Conservation (phyloP, 768 basidiomycete species). For the Punctularia strigosozonata region DNA sequence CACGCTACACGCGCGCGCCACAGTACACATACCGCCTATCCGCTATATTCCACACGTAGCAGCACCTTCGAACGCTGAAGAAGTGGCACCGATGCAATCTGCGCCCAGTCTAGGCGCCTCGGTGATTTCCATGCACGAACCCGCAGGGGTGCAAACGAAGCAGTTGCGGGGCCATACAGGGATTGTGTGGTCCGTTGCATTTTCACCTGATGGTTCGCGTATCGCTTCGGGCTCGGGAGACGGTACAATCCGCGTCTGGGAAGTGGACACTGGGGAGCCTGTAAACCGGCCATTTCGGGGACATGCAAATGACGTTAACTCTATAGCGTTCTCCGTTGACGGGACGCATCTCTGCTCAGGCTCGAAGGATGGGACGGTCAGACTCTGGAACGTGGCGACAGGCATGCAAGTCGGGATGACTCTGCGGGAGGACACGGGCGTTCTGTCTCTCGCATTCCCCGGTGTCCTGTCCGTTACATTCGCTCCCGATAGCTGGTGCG, state of each 20-base stretch:
- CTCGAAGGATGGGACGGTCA: neutral
- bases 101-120: too few species aligned
- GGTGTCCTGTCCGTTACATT: constrained; percentile 8
- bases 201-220: constrained; percentile 7
- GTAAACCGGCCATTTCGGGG: neutral
- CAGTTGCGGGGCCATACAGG: constrained; percentile 3
- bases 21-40: too few species aligned
- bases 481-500: constrained; percentile 8
- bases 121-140: too few species aligned
- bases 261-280: constrained; percentile 3
- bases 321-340: neutral
- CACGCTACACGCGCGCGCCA: too few species aligned
- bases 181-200: constrained; percentile 6
- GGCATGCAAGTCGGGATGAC: neutral
- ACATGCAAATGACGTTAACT: neutral
- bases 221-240: neutral
- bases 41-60: too few species aligned
- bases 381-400: neutral
- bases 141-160: too few species aligned
- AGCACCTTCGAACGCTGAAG: too few species aligned
- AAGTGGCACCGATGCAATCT: too few species aligned
- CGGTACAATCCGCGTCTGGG: constrained; percentile 1
- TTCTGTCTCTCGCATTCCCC: neutral
- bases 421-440: constrained; percentile 8
- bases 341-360: neutral